Evolutionary conservation across 179 eudicot species (phyloP), one percentile per base, ranked within the genome.

Genomic region (Silene noctiflora): DNA sequence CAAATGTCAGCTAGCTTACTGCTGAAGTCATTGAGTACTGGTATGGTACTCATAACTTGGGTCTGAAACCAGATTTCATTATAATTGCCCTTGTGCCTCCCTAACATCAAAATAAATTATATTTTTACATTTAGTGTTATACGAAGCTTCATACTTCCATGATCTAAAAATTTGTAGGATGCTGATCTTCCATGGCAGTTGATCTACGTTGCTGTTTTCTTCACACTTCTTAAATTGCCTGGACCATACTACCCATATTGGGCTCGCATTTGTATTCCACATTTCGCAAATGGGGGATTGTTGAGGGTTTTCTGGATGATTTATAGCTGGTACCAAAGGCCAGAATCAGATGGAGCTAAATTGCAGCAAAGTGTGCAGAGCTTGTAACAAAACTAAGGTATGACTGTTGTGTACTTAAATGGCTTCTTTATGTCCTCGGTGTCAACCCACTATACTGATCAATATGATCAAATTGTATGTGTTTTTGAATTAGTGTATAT

Each of bases 181-280:
- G 90, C 89, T 53, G 87, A 88, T 75, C 88, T 86, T 72, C 98
- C 98, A 14, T 91, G 96, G 98, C 92, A 91, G 85, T 77, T 93
- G 81, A 76, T 89, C 46, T 84, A 83, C 39, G 65, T 83, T 75
- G 86, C 84, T 67, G 74, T 84, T 71, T 81, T 89, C 79, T 90
- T 87, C 77, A 72, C 85, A 27, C 75, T 93, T 78, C 90, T 93
- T 62, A 93, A 93, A 78, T 75, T 93, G 74, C 96, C 91, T 14
- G 98, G 98, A 39, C 94, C 98, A 75, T 87, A 88, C 81, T 91
- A 93, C 71, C 92, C 96, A 63, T 91, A 88, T 65, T 93, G 94
- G 96, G 94, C 91, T 8, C 92, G 98, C 17, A 77, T 93, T 62
- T 80, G 87, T 71, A 82, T 93, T 77, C 97, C 97, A 33, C 96